Evolutionary conservation across 208 protist genomes (phyloP), one percentile per base, ranked within the genome.

Genomic region (Leishmania amazonensis): DNA sequence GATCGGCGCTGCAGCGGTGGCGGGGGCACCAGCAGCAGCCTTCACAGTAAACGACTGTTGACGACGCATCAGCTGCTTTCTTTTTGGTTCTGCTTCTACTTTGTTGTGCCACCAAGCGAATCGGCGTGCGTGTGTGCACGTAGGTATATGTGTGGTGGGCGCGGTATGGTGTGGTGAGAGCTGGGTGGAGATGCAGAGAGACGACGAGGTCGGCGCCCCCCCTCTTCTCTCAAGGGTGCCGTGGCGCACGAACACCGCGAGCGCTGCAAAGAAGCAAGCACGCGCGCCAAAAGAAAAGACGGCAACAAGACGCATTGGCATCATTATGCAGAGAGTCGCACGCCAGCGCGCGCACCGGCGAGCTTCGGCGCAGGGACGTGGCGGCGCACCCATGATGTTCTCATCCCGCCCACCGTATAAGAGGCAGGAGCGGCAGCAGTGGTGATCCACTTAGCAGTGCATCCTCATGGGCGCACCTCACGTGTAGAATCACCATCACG

Each of bases 1-100:
- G 17, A 58, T 60, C 11, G 62, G 81, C 60, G 81, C 70, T 19
- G 65, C 81, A 0, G 81, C 45, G 31, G 49, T 9, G 45, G 31
- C 15, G 58, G 28, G 49, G 6, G 51, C n/a, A 45, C n/a, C 72
- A 45, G 49, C 49, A 54, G 49, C n/a, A 13, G 49, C 72, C 72
- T 54, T 24, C 2, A 35, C 9, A 1, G 49, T 45, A 17, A 13
- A 60, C 3, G 51, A 40, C 28, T 58, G 45, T 19, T 42, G 72
- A 45, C 13, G 13, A 60, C 5, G 72, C 42, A 31, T 73, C 8
- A 42, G 21, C 3, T 0, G 17, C 35, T 13, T 67, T 38, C 7
- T 38, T 67, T 31, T 2, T 19, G 47, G 24, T 7, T 5, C 45
- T 54, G 2, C 17, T 57, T 47, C 19, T 35, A 31, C 70, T 24